These are phyloP conservation scores for Selaginella tamariscina DNA, from an alignment of 75 land plant species.

Conservation along the genomic window DNA sequence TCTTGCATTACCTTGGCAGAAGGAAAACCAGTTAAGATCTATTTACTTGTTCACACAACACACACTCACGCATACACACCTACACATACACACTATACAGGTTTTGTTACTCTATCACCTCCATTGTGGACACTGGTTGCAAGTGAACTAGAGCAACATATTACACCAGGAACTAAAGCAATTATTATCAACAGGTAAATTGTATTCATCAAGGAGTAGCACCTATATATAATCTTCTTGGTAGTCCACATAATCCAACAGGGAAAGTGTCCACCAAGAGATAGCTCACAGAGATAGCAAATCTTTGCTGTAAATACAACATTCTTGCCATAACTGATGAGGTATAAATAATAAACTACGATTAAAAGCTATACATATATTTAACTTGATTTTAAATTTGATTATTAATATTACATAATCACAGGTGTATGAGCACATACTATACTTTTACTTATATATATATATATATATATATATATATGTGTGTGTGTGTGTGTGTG, in stretches of 20 bases:
- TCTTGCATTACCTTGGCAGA: constrained; percentile 62
- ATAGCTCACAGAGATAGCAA: constrained; percentile 69
- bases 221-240: not conserved
- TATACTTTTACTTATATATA: constrained; percentile 32
- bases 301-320: constrained; percentile 45
- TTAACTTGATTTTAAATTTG: not conserved
- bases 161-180: constrained; percentile 59
- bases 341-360: constrained; percentile 33
- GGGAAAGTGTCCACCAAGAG: constrained; percentile 61
- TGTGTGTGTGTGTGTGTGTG: too few species aligned
- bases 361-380: too few species aligned
- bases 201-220: too few species aligned
- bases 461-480: too few species aligned
- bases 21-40: constrained; percentile 66
- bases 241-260: constrained; percentile 95
- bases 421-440: constrained; percentile 87
- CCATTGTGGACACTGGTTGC: constrained; percentile 61
- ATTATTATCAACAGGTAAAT: constrained; percentile 75
- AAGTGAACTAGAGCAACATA: constrained; percentile 36
- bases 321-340: constrained; percentile 92
- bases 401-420: not conserved
- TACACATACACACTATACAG: too few species aligned
- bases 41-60: too few species aligned
- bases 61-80: too few species aligned
- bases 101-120: constrained; percentile 64